Evolutionary conservation across 495 filamentous ascomycete species (phyloP).

Genomic region (Aspergillus cristatus): DNA sequence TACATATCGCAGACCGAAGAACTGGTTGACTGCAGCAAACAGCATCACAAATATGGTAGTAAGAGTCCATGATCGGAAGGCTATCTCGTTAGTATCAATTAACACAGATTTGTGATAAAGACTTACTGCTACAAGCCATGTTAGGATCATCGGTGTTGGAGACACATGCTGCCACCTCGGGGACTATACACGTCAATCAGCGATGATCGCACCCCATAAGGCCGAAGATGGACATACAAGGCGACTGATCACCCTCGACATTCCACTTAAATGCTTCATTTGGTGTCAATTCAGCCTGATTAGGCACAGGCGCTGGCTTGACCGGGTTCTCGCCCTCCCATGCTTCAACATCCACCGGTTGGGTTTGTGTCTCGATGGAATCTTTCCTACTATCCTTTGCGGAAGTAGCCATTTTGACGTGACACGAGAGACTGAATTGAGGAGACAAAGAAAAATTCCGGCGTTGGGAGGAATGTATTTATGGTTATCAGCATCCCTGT

Average conservation of each 20-base stretch:
- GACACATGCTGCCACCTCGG: conserved; percentile 22
- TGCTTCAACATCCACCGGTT: not conserved
- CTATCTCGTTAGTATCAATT: conserved; percentile 3
- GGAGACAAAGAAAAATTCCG: not conserved
- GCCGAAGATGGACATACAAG: conserved; percentile 8
- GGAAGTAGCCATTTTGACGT: not conserved
- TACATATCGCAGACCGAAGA: conserved; percentile 21
- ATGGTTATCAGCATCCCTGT: not conserved
- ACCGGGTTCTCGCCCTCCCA: not conserved
- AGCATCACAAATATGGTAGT: conserved; percentile 18
- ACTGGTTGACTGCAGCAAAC: conserved; percentile 19
- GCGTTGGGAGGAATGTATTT: not conserved
- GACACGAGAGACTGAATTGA: not conserved
- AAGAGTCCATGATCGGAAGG: conserved; percentile 18
- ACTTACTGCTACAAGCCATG: conserved; percentile 16
- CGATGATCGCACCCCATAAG: not conserved
- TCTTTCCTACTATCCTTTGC: not conserved
- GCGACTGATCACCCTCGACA: conserved; percentile 20
- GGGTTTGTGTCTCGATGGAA: not conserved
- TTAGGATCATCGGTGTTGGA: conserved; percentile 20
- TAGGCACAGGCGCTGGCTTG: not conserved
- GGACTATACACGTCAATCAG: conserved; percentile 5
- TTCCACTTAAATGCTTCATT: conserved; percentile 20
- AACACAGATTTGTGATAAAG: not conserved
- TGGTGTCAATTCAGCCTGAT: conserved; percentile 12